Percentiles rank a stretch among this genome's conserved stretches.
Evolutionary conservation across 2,329 filamentous ascomycete species (phyloP).

Genomic region (Fusarium succisae): DNA sequence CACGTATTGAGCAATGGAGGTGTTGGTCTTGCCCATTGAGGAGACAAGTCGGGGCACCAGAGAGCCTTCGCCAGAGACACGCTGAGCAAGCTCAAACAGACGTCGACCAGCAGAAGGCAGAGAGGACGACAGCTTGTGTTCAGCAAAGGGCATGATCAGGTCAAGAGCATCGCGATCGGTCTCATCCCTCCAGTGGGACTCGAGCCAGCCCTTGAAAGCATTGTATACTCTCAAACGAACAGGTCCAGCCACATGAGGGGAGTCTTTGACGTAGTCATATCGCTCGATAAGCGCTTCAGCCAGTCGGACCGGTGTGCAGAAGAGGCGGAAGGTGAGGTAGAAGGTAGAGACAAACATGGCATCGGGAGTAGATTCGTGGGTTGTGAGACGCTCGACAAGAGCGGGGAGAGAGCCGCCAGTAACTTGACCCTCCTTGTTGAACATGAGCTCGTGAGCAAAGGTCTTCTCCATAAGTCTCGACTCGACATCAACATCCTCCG

Average conservation of each 20-base stretch:
- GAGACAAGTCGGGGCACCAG: slow-evolving; percentile 85
- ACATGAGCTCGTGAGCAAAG: slow-evolving; percentile 88
- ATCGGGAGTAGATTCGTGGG: slow-evolving; percentile 91
- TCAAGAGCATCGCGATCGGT: slow-evolving; percentile 80
- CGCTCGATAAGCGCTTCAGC: slow-evolving; percentile 86
- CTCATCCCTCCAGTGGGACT: slow-evolving; percentile 91
- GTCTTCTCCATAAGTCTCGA: slow-evolving; percentile 89
- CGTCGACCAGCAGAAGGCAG: slow-evolving; percentile 82
- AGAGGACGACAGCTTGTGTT: slow-evolving; percentile 71
- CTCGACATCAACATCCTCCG: slow-evolving; percentile 83
- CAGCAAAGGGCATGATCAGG: slow-evolving; percentile 82
- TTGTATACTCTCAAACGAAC: slow-evolving; percentile 95
- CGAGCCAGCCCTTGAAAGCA: slow-evolving; percentile 95
- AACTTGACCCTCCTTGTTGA: slow-evolving; percentile 95
- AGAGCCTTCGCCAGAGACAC: slow-evolving; percentile 77
- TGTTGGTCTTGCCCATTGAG: slow-evolving; percentile 87
- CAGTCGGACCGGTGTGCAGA: slow-evolving; percentile 82
- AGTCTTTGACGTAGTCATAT: slow-evolving; percentile 90
- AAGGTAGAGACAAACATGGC: slow-evolving; percentile 93
- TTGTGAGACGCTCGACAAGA: slow-evolving; percentile 92
- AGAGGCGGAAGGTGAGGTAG: slow-evolving; percentile 94
- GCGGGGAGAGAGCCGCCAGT: slow-evolving; percentile 90
- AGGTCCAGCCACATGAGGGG: slow-evolving; percentile 75
- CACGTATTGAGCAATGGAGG: slow-evolving; percentile 75
- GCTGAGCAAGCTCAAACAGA: slow-evolving; percentile 81